phyloP scores from a whole-genome alignment of 192 early-diverging fungal genomes.

The Coemansia sp. region DNA sequence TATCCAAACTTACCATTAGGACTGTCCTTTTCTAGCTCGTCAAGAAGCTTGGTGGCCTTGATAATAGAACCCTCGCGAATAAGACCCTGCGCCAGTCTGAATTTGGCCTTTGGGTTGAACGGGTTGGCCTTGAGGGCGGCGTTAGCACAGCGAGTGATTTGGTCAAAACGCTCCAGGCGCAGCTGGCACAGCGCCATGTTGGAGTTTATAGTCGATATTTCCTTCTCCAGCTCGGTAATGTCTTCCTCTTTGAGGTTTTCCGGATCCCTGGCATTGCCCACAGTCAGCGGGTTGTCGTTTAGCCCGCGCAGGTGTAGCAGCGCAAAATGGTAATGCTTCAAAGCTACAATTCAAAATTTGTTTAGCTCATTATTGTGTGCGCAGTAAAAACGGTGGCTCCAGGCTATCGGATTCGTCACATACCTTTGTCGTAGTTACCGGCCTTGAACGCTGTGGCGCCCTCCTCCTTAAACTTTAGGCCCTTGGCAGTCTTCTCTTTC shows the following conservation, averaged over 20 bases:
- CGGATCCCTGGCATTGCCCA: constrained; percentile 15
- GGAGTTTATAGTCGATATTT: constrained; percentile 31
- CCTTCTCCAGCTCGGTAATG: constrained; percentile 40
- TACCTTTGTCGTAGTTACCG: constrained; percentile 24
- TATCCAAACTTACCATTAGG: constrained; percentile 19
- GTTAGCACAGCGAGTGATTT: constrained; percentile 28
- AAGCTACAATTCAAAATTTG: constrained; percentile 18
- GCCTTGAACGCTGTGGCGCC: constrained; percentile 40
- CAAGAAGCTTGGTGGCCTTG: constrained; percentile 40
- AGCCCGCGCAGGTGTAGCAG: constrained; percentile 45
- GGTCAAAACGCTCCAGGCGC: constrained; percentile 19
- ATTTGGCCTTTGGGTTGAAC: constrained; percentile 53
- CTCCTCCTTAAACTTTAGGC: constrained; percentile 33
- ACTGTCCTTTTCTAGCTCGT: constrained; percentile 37
- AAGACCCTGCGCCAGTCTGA: constrained; percentile 44
- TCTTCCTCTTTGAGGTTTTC: constrained; percentile 32
- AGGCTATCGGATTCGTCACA: not conserved
- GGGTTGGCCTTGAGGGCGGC: constrained; percentile 39
- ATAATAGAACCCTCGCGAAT: constrained; percentile 32
- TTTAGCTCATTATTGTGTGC: not conserved
- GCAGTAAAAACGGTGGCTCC: not conserved
- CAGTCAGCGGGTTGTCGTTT: constrained; percentile 23
- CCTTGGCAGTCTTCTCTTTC: constrained; percentile 24
- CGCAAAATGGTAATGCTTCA: constrained; percentile 40
- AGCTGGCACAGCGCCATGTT: constrained; percentile 54